Evolutionary conservation across 352 stramenopile genomes (phyloP).

Genomic region (Phytophthora melonis): DNA sequence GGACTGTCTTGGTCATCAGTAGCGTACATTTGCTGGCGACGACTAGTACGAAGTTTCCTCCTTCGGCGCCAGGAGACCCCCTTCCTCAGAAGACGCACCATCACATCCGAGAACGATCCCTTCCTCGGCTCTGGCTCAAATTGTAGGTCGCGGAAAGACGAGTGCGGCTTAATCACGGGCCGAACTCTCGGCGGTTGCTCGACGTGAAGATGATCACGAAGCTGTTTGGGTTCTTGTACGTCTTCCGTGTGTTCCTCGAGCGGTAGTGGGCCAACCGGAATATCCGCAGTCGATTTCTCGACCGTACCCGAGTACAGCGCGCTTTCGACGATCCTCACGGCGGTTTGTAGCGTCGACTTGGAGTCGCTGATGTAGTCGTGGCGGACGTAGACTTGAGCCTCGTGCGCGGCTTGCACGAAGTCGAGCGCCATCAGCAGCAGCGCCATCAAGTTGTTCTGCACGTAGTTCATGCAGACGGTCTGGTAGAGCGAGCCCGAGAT

Average conservation of each 20-base stretch:
- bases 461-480: conserved; percentile 39
- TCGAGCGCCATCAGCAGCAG: conserved; percentile 22
- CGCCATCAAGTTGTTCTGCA: conserved; percentile 18
- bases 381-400: conserved; percentile 12
- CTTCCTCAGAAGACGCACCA: neutral
- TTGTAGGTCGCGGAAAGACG: neutral
- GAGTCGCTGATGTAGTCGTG: conserved; percentile 18
- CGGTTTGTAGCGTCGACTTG: neutral
- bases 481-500: conserved; percentile 42
- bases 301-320: neutral
- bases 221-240: neutral
- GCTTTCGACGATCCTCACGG: neutral
- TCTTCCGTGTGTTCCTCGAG: neutral
- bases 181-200: neutral
- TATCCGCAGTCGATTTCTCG: neutral
- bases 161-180: neutral
- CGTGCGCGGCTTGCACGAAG: conserved; percentile 17
- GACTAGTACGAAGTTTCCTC: neutral
- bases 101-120: neutral
- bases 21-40: neutral
- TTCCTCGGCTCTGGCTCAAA: neutral
- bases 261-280: neutral
- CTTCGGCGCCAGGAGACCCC: neutral
- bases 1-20: neutral
- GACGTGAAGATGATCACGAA: neutral